These are phyloP conservation scores for Pichia sp. DNA, from an alignment of 1,139 yeast genomes.

Conservation along the genomic window DNA sequence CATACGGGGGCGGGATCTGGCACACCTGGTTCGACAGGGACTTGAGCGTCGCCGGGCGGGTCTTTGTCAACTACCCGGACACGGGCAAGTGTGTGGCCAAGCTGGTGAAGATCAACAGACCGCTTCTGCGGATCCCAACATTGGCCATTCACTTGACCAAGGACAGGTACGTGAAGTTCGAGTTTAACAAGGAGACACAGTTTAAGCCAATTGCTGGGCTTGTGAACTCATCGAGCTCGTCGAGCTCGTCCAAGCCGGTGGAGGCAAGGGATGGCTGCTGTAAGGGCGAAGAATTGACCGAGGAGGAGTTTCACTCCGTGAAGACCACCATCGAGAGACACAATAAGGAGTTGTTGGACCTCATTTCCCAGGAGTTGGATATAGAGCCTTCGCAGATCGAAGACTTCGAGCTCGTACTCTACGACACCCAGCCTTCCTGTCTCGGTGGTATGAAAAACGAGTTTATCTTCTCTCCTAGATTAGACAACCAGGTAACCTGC, in stretches of 20 bases:
- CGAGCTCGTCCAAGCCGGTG: conserved; percentile 1
- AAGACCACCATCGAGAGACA: conserved; percentile 69
- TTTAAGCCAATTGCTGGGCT: conserved; percentile 85
- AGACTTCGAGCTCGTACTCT: conserved; percentile 87
- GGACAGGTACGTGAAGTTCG: conserved; percentile 72
- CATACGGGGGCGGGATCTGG: conserved; percentile 95
- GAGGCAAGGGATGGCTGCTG: conserved; percentile 31
- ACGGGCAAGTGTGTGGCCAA: conserved; percentile 55
- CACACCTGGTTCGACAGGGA: conserved; percentile 93
- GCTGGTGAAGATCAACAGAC: conserved; percentile 74
- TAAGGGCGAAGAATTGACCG: conserved; percentile 46
- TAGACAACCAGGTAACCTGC: conserved; percentile 87
- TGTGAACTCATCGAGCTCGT: conserved; percentile 1
- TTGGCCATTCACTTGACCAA: conserved; percentile 89
- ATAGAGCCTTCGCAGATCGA: conserved; percentile 56
- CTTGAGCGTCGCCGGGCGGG: conserved; percentile 87
- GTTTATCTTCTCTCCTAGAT: conserved; percentile 87
- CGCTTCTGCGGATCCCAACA: conserved; percentile 82
- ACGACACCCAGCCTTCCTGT: conserved; percentile 76
- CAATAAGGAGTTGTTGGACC: conserved; percentile 59
- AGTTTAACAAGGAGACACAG: conserved; percentile 85
- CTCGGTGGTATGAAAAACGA: conserved; percentile 89
- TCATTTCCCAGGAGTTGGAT: conserved; percentile 62
- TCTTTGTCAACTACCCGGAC: conserved; percentile 53
- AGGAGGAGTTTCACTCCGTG: conserved; percentile 61